phyloP scores from a whole-genome alignment of 768 basidiomycete genomes.

The Pulveroboletus sp. region DNA sequence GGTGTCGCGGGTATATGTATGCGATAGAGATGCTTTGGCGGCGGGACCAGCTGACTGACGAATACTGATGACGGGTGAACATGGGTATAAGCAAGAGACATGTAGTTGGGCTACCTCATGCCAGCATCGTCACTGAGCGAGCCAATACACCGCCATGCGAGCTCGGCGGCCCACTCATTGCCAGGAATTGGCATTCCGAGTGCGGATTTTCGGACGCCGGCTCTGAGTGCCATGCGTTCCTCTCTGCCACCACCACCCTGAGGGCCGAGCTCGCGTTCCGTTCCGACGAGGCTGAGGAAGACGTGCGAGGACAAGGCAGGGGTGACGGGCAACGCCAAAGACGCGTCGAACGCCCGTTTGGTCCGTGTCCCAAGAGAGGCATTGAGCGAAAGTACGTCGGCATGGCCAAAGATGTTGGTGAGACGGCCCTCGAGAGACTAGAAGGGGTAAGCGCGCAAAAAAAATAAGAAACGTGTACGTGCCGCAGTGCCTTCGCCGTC shows the following conservation, averaged over 20 bases:
- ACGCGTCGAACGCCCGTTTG: slow-evolving; percentile 73
- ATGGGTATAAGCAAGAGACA: background rate
- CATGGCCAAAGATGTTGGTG: slow-evolving; percentile 88
- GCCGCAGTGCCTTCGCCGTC: slow-evolving; percentile 94
- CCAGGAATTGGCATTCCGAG: slow-evolving; percentile 13
- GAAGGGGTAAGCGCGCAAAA: background rate
- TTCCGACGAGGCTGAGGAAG: slow-evolving; percentile 66
- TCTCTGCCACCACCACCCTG: slow-evolving; percentile 26
- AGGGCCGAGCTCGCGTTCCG: slow-evolving; percentile 67
- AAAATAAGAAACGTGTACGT: slow-evolving; percentile 31
- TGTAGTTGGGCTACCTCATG: slow-evolving; percentile 52
- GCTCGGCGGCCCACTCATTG: slow-evolving; percentile 87
- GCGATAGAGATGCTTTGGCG: slow-evolving; percentile 79
- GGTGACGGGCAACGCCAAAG: slow-evolving; percentile 60
- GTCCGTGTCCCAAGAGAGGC: slow-evolving; percentile 87
- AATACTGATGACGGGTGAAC: slow-evolving; percentile 48
- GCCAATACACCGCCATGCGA: slow-evolving; percentile 71
- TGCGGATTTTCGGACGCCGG: slow-evolving; percentile 43
- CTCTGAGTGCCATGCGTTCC: slow-evolving; percentile 60
- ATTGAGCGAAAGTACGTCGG: slow-evolving; percentile 83
- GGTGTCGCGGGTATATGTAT: slow-evolving; percentile 67
- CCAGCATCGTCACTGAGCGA: slow-evolving; percentile 74
- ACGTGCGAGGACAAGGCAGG: slow-evolving; percentile 63
- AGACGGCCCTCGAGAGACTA: slow-evolving; percentile 80
- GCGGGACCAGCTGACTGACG: slow-evolving; percentile 80